Evolutionary conservation across 495 filamentous ascomycete genomes (phyloP).

Genomic region (Neurospora pannonica): DNA sequence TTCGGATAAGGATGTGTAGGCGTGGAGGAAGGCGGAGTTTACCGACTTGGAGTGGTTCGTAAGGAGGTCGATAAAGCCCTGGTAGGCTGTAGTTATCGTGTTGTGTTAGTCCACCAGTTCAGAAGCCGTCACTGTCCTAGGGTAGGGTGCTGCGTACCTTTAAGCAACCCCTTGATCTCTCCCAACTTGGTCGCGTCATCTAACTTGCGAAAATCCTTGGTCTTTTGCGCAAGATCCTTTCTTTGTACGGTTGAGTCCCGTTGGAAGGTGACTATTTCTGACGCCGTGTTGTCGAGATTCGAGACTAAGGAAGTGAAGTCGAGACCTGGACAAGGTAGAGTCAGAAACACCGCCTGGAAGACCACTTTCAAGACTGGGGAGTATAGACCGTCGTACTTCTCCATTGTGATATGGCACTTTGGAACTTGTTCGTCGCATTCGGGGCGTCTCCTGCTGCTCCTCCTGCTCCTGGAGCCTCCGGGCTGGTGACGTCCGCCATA

Average conservation of each 20-base stretch:
- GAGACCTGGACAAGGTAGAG: slow-evolving; percentile 51
- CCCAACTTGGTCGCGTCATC: slow-evolving; percentile 81
- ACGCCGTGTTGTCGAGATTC: slow-evolving; percentile 80
- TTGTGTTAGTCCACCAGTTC: slow-evolving; percentile 4
- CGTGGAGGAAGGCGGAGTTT: slow-evolving; percentile 80
- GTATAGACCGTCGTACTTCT: slow-evolving; percentile 53
- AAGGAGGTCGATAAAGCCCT: slow-evolving; percentile 90
- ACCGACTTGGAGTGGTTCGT: slow-evolving; percentile 90
- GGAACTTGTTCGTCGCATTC: slow-evolving; percentile 64
- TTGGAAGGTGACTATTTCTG: slow-evolving; percentile 86
- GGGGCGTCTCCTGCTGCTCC: slow-evolving; percentile 6
- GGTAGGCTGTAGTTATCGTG: slow-evolving; percentile 58
- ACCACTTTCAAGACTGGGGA: background rate
- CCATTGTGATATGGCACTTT: slow-evolving; percentile 91
- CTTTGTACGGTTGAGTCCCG: slow-evolving; percentile 85
- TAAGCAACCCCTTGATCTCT: slow-evolving; percentile 83
- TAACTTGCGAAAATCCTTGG: slow-evolving; percentile 92
- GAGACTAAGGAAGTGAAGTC: slow-evolving; percentile 79
- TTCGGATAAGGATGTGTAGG: slow-evolving; percentile 89
- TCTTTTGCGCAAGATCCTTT: slow-evolving; percentile 96
- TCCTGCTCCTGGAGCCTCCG: slow-evolving; percentile 16
- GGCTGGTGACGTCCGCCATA: slow-evolving; percentile 20
- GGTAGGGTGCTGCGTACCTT: slow-evolving; percentile 42
- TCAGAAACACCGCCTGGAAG: background rate
- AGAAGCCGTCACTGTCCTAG: background rate